Evolutionary conservation across 495 filamentous ascomycete species (phyloP), one percentile per base, ranked within the genome.

Genomic region (Polyplosphaeria fusca): DNA sequence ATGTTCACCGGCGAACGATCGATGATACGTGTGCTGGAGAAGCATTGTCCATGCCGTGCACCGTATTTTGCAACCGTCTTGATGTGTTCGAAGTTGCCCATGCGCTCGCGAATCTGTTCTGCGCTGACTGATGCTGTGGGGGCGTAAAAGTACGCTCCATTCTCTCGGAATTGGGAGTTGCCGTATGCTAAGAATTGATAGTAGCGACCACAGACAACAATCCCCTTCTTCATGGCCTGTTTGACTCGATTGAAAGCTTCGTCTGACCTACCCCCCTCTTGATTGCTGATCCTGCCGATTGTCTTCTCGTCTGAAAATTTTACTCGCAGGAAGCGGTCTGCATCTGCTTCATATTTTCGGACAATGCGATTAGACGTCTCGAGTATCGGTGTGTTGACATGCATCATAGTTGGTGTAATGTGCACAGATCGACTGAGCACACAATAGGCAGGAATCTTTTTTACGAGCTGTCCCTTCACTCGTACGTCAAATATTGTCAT

Each of bases 111-210:
- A 49, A 99, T 97, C 47, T 82, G 74, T 18, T 81, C 77, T 28
- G 87, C 87, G 1, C 79, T 82, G 5, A 88, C 50, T 51, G 78
- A 66, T 2, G 81, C 70, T 1, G 77, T 76, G 0, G 83, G 77
- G 0, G 87, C 81, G 64, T 86, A 96, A 70, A 99, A 95, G 62
- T 92, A 97, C 1, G 91, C 91, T 0, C 90, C 89, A 67, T 91
- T 83, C 67, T 97, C 92, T 13, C 93, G 82, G 53, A 99, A 87
- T 60, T 97, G 93, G 0, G 92, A 96, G 68, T 95, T 97, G 0
- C 93, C 92, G 68, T 90, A 95, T 4, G 94, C 92, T 20, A 99
- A 82, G 61, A 96, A 96, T 65, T 94, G 80, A 68, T 87, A 99
- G 60, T 82, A 85, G 12, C 87, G 83, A 58, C 82, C 82, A 12